Base-by-base conservation (phyloP, 768 basidiomycete genomes). In the Cubamyces lactineus region DNA sequence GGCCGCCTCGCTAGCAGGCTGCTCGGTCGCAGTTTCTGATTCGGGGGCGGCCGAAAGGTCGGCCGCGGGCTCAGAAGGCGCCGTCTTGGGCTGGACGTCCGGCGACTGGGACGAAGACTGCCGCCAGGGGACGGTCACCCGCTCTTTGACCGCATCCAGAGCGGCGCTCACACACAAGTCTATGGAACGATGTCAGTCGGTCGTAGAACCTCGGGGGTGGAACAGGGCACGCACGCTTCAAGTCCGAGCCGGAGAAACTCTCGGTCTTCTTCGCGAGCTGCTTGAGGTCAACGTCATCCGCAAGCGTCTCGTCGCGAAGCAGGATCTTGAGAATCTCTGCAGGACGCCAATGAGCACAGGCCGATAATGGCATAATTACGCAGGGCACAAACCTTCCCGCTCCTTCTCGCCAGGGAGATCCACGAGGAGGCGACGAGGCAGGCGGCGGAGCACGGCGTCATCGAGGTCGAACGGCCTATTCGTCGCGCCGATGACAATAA, bases 91-190 rank as follows among this genome's bases (percentile, higher is more conserved):
- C 46, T 54, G 48, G 40, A 23, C 49, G 16, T 59, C 43, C 51
- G 34, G 17, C 7, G 49, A 16, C 19, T 51, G 38, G 19, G 61
- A 47, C 41, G 61, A 17, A 16, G 39, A 46, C 50, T 58, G 64
- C 43, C 73, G 72, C 96, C 95, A 98, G 21, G 95, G 95, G 47
- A 96, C 81, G 0, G 83, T 77, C 30, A 95, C 83, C 5, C 80
- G 79, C 67, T 96, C 94, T 73, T 97, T 98, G 53, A 97, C 88
- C 4, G 94, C 88, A 68, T 94, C 92, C 59, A 97, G 78, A 16
- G 95, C 96, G 24, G 95, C 94, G 54, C 92, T 87, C 26, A 98
- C 95, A 72, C 94, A 96, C 21, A 97, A 76, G 75, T 98, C 95
- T 97, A 68, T 8, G 54, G 51, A n/a, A 55, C 53, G 26, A 47